Percentiles rank a stretch among this genome's conserved stretches.
These are phyloP conservation scores for Tuber aestivum DNA, from an alignment of 495 filamentous ascomycete genomes.

Conservation along the genomic window DNA sequence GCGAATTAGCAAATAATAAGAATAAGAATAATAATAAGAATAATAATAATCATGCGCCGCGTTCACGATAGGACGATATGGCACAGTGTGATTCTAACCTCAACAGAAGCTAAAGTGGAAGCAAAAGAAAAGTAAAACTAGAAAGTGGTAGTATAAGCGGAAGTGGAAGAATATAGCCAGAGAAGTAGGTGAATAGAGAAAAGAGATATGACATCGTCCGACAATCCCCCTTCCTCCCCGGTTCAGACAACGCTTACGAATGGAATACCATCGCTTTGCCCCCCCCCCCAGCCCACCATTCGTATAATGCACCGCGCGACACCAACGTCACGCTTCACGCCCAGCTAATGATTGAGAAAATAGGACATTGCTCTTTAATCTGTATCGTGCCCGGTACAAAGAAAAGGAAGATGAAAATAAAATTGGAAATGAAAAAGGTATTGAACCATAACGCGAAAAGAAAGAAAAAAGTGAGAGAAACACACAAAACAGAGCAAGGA, in stretches of 20 bases:
- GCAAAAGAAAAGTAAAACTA: not conserved
- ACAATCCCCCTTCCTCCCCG: not conserved
- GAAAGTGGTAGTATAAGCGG: too few relatives aligned
- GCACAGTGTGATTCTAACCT: not conserved
- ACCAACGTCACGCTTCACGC: not conserved
- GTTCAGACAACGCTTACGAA: not conserved
- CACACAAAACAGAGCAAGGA: conserved; percentile 16
- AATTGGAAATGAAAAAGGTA: conserved; percentile 5
- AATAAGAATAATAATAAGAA: too few relatives aligned
- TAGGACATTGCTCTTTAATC: not conserved
- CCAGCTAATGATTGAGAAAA: not conserved
- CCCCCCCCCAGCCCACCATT: not conserved
- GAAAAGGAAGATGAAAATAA: conserved; percentile 12
- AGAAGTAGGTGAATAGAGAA: conserved; percentile 1
- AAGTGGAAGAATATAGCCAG: not conserved
- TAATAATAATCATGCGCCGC: not conserved
- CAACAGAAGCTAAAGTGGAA: conserved; percentile 2
- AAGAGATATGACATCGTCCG: conserved; percentile 7
- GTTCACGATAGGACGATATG: conserved; percentile 4
- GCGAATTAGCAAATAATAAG: not conserved
- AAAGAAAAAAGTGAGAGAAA: conserved; percentile 18
- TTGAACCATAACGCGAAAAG: conserved; percentile 9
- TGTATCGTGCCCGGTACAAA: not conserved
- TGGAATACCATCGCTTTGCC: not conserved
- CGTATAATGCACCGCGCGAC: not conserved